Evolutionary conservation across 345 rosid species (phyloP), one percentile per base, ranked within the genome.

Genomic region (Lumnitzera littorea): DNA sequence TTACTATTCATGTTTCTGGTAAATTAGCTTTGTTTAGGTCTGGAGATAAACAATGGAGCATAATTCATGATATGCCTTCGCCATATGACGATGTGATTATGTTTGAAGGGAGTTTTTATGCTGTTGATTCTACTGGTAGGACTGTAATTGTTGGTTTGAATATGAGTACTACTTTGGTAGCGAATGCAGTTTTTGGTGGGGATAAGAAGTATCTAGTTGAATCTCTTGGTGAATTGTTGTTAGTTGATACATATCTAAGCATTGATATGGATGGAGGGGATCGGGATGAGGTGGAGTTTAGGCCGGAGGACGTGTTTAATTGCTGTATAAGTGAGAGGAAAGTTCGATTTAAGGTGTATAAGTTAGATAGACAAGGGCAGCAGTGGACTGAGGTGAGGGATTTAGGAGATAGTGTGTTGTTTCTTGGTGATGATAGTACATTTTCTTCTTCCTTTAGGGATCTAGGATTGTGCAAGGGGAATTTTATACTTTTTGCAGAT

Each of bases 201-300:
- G 95, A 90, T 56, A 88, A 86, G 86, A 94, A 90, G 86, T 84
- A 74, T 74, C 68, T 94, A 78, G 82, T 94, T 50, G 89, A 94
- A 62, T 91, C 96, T 13, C 58, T 66, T 24, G 91, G 88, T 13
- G 84, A 82, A 24, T 70, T 91, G 62, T 73, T 94, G 80, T 55
- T 94, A 73, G 88, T 88, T 2, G 97, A 88, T 80, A 86, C 78
- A 88, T 86, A 84, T 67, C 76, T 86, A 78, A 80, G 89, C 46
- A 65, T 84, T 56, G 91, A 91, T 61, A 67, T 79, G 3, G 70
- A 69, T 1, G 78, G 66, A n/a, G 84, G 68, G 47, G 63, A 70
- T 29, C 69, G 63, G 5, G 69, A 63, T 20, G 10, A 61, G 23
- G 70, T 17, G 0, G 81, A 71, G 52, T 36, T 36, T 4, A 87